phyloP scores from a whole-genome alignment of 768 basidiomycete species.

The Stropharia rugosoannulata region DNA sequence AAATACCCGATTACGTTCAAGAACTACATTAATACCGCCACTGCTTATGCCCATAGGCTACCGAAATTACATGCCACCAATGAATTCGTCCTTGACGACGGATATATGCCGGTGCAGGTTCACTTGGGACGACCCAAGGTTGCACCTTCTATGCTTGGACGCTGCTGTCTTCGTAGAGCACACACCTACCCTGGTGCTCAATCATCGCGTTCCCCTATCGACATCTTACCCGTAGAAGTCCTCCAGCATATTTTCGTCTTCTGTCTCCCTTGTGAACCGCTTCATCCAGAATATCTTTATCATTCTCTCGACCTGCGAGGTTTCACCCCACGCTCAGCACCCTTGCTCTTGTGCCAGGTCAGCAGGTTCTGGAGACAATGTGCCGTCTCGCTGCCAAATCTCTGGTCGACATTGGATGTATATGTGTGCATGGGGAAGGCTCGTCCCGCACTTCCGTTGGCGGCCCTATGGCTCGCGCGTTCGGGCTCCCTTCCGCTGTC shows the following conservation, averaged over 20 bases:
- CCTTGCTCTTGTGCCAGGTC: constrained; percentile 38
- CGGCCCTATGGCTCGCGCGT: constrained; percentile 30
- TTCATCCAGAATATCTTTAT: constrained; percentile 9
- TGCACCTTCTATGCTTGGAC: constrained; percentile 1
- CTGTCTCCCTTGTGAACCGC: constrained; percentile 19
- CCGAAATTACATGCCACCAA: not conserved
- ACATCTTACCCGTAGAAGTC: constrained; percentile 24
- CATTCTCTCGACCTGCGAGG: constrained; percentile 10
- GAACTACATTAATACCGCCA: constrained; percentile 1
- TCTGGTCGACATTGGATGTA: constrained; percentile 40
- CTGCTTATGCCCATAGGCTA: not conserved
- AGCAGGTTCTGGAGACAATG: constrained; percentile 41
- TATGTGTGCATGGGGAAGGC: constrained; percentile 27
- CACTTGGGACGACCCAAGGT: not conserved
- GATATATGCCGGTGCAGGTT: constrained; percentile 1
- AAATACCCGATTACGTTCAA: constrained; percentile 4
- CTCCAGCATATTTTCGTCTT: constrained; percentile 30
- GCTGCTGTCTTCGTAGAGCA: not conserved
- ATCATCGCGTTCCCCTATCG: constrained; percentile 1
- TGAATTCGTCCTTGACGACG: not conserved
- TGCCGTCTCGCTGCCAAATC: constrained; percentile 32
- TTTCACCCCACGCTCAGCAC: constrained; percentile 20
- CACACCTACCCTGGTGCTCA: not conserved
- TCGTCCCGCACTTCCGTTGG: constrained; percentile 26
- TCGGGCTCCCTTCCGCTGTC: constrained; percentile 31